phyloP scores from a whole-genome alignment of 2,329 filamentous ascomycete genomes.

The Incumbomyces delicatus region DNA sequence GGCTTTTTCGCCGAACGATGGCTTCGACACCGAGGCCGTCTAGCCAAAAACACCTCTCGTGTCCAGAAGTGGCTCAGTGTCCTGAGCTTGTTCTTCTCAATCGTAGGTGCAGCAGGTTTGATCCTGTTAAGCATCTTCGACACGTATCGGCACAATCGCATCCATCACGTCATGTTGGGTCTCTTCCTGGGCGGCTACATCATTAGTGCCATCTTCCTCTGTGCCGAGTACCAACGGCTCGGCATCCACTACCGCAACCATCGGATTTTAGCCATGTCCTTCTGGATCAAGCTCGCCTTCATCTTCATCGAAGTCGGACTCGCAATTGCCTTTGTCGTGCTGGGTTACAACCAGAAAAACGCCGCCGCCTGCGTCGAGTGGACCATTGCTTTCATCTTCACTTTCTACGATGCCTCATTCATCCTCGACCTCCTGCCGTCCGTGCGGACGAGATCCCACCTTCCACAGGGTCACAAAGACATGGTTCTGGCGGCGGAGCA shows the following conservation, averaged over 20 bases:
- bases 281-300: constrained; percentile 80
- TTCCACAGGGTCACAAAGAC: constrained; percentile 28
- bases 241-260: constrained; percentile 66
- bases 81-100: constrained; percentile 41
- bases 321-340: constrained; percentile 53
- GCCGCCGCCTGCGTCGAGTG: constrained; percentile 69
- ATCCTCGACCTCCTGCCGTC: constrained; percentile 78
- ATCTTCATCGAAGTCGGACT: constrained; percentile 70
- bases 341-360: constrained; percentile 42
- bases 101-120: constrained; percentile 68
- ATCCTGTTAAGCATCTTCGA: constrained; percentile 82
- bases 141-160: constrained; percentile 53
- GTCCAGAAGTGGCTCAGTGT: constrained; percentile 25
- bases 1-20: constrained; percentile 74
- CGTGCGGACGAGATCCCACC: constrained; percentile 47
- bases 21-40: constrained; percentile 69
- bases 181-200: constrained; percentile 83
- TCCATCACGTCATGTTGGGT: constrained; percentile 68
- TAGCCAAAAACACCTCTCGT: constrained; percentile 60
- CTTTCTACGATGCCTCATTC: constrained; percentile 68
- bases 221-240: constrained; percentile 75
- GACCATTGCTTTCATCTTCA: constrained; percentile 30
- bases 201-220: constrained; percentile 76
- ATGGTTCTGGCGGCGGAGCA: neutral
- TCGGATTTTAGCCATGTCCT: constrained; percentile 63